These are phyloP conservation scores for Cupressus sempervirens DNA, from an alignment of 75 land plant genomes.

Conservation along the genomic window DNA sequence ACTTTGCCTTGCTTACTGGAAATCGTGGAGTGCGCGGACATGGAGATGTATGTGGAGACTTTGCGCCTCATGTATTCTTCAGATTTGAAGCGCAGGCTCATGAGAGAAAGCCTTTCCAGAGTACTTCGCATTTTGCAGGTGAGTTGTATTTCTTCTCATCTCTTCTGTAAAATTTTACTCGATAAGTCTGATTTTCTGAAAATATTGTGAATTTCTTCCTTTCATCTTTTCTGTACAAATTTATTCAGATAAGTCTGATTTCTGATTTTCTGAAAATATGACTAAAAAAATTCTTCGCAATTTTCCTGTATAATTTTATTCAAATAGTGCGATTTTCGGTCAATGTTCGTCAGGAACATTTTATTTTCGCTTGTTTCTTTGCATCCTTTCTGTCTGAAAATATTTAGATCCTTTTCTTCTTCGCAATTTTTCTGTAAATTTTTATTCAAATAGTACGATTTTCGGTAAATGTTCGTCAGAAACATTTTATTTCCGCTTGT, in stretches of 20 bases:
- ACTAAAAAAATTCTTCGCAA: no score
- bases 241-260: no score
- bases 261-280: neutral
- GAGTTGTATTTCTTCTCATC: neutral
- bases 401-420: no score
- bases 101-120: conserved; percentile 7
- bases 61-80: conserved; percentile 15
- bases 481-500: no score
- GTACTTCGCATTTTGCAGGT: conserved; percentile 18
- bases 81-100: conserved; percentile 15
- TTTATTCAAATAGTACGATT: no score
- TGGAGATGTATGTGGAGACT: conserved; percentile 20
- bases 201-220: no score
- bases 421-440: no score
- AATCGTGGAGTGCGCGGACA: conserved; percentile 14
- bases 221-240: no score
- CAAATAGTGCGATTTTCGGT: no score
- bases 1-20: conserved; percentile 11
- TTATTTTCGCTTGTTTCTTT: neutral
- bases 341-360: no score
- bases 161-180: neutral
- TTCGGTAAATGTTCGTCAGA: neutral
- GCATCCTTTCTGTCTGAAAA: neutral
- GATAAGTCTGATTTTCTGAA: neutral
- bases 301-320: no score